phyloP scores from a whole-genome alignment of 2,329 filamentous ascomycete genomes.

The Lachnellula arida region DNA sequence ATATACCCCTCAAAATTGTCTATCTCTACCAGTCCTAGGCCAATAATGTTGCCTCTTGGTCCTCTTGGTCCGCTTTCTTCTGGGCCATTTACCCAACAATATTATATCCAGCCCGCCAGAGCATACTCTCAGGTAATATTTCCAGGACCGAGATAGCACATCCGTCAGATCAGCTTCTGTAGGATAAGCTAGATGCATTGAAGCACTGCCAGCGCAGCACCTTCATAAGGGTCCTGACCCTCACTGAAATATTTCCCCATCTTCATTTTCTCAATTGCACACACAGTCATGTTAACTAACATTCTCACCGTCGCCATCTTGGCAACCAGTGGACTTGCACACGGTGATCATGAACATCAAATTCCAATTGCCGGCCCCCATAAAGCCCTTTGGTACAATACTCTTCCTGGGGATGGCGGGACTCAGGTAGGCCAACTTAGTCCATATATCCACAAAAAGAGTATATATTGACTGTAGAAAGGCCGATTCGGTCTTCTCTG shows the following conservation, averaged over 20 bases:
- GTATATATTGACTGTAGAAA: constrained; percentile 33
- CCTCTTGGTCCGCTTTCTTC: neutral
- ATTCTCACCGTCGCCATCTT: constrained; percentile 22
- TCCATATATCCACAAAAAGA: constrained; percentile 1
- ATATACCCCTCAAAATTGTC: constrained; percentile 4
- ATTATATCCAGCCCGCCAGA: neutral
- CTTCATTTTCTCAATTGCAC: constrained; percentile 1
- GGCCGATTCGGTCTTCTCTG: constrained; percentile 85
- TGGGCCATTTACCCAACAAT: constrained; percentile 14
- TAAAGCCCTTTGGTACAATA: constrained; percentile 77
- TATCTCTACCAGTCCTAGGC: constrained; percentile 13
- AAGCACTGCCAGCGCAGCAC: constrained; percentile 20
- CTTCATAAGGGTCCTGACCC: constrained; percentile 13
- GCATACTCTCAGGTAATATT: constrained; percentile 15
- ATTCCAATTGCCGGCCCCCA: constrained; percentile 54
- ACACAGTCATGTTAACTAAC: constrained; percentile 25
- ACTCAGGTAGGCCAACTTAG: constrained; percentile 56
- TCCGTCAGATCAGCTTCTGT: constrained; percentile 1
- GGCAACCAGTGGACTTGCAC: constrained; percentile 70
- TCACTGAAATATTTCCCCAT: neutral
- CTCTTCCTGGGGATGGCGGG: constrained; percentile 75
- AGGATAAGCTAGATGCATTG: constrained; percentile 7
- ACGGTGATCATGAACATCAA: constrained; percentile 75
- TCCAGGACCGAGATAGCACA: constrained; percentile 14
- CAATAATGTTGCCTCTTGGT: neutral